These are phyloP conservation scores for Vanrija humicola DNA, from an alignment of 1,284 basidiomycete species.

Conservation along the genomic window DNA sequence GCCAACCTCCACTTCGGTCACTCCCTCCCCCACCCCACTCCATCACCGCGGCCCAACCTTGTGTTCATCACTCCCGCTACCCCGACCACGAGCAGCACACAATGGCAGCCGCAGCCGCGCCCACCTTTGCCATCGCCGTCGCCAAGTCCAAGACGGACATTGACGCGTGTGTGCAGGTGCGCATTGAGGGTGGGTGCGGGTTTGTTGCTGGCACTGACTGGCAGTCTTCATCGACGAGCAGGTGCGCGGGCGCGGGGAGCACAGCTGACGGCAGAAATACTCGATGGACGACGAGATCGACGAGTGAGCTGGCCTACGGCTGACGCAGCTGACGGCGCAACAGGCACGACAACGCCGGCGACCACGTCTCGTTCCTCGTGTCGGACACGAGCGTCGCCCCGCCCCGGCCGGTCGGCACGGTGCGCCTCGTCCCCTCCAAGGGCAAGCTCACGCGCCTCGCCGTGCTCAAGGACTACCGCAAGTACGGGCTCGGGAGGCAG, in stretches of 20 bases:
- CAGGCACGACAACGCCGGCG: conserved; percentile 9
- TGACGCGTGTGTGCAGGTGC: conserved; percentile 41
- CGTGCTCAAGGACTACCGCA: conserved; percentile 32
- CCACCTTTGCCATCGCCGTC: conserved; percentile 26
- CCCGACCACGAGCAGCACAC: too few relatives aligned
- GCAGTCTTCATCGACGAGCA: conserved; percentile 47
- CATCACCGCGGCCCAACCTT: too few relatives aligned
- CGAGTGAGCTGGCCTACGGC: conserved; percentile 20
- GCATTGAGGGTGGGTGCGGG: conserved; percentile 40
- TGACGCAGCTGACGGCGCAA: background rate
- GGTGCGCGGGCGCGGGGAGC: conserved; percentile 17
- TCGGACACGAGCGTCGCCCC: conserved; percentile 9
- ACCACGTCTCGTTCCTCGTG: conserved; percentile 9
- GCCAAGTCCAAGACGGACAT: conserved; percentile 34
- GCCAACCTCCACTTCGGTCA: background rate
- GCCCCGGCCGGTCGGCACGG: conserved; percentile 37
- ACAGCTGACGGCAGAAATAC: conserved; percentile 29
- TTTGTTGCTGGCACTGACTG: background rate
- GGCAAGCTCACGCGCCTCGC: conserved; percentile 44
- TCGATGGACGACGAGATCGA: conserved; percentile 39
- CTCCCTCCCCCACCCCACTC: background rate
- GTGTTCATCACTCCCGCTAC: too few relatives aligned
- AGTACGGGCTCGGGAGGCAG: conserved; percentile 38
- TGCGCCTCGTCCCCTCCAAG: conserved; percentile 36
- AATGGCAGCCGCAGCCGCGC: background rate